Conservation (phyloP, 2,329 filamentous ascomycete species). For the Bipolaris zeicola region DNA sequence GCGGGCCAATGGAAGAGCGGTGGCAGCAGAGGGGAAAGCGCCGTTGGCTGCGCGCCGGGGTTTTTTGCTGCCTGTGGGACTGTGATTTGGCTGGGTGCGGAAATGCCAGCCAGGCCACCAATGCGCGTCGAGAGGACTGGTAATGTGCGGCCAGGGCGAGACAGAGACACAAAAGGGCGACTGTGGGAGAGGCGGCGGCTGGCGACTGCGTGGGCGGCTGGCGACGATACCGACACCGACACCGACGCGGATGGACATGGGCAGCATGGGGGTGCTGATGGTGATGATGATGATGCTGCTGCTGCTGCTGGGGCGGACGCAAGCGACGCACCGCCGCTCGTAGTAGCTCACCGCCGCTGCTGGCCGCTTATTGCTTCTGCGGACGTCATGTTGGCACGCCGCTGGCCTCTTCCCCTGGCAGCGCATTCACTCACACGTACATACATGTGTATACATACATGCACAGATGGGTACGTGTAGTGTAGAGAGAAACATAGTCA, state of each 20-base stretch:
- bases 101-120: conserved; percentile 21
- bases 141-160: not conserved
- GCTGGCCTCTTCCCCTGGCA: no score
- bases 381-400: conserved; percentile 10
- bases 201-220: not conserved
- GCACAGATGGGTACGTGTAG: not conserved
- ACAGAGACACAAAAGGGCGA: not conserved
- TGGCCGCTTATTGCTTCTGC: conserved; percentile 11
- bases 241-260: no score
- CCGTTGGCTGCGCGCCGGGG: conserved; percentile 42
- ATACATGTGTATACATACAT: not conserved
- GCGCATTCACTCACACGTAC: not conserved
- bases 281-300: not conserved
- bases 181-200: not conserved
- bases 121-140: not conserved
- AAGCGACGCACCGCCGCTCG: conserved; percentile 6
- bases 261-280: not conserved
- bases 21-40: conserved; percentile 18
- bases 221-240: no score
- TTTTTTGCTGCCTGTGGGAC: conserved; percentile 23
- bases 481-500: not conserved
- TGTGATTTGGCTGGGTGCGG: conserved; percentile 38
- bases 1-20: conserved; percentile 24
- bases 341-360: conserved; percentile 19
- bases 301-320: conserved; percentile 1